Percentiles rank a stretch among this genome's conserved stretches.
phyloP scores from a whole-genome alignment of 1,284 basidiomycete genomes.

The Grifola frondosa region DNA sequence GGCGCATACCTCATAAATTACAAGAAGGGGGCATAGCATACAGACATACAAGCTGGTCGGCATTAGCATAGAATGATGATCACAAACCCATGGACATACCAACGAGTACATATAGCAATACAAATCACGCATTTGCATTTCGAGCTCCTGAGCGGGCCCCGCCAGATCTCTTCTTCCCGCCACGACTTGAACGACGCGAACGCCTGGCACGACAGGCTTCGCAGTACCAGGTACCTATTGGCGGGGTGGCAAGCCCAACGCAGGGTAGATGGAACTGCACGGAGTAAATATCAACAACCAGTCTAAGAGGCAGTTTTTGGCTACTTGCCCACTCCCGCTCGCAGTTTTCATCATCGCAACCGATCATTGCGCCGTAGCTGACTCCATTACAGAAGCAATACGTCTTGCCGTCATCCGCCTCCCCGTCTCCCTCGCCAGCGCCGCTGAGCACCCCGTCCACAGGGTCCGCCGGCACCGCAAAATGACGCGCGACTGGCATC shows the following conservation, averaged over 20 bases:
- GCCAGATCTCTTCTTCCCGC: conserved; percentile 54
- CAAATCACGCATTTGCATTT: too few species aligned
- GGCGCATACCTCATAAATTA: too few species aligned
- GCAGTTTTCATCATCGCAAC: conserved; percentile 89
- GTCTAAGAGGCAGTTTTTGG: conserved; percentile 6
- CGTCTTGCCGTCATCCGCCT: conserved; percentile 68
- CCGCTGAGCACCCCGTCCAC: conserved; percentile 30
- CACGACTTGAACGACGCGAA: conserved; percentile 44
- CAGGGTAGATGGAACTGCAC: conserved; percentile 85
- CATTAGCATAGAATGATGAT: too few species aligned
- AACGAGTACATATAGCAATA: too few species aligned
- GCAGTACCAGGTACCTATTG: conserved; percentile 84
- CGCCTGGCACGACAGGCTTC: conserved; percentile 60
- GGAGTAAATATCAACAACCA: conserved; percentile 4
- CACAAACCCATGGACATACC: too few species aligned
- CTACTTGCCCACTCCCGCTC: conserved; percentile 90
- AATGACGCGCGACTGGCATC: conserved; percentile 59
- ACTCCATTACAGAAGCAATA: conserved; percentile 91
- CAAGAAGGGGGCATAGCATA: too few species aligned
- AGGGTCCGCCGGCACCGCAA: conserved; percentile 24
- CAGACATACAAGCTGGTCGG: too few species aligned
- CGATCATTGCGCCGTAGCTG: conserved; percentile 97
- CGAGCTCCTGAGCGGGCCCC: too few species aligned
- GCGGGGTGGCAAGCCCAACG: conserved; percentile 69
- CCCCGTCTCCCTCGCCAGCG: conserved; percentile 46